phyloP scores from a whole-genome alignment of 129 eudicot genomes.

The Centaurea solstitialis region DNA sequence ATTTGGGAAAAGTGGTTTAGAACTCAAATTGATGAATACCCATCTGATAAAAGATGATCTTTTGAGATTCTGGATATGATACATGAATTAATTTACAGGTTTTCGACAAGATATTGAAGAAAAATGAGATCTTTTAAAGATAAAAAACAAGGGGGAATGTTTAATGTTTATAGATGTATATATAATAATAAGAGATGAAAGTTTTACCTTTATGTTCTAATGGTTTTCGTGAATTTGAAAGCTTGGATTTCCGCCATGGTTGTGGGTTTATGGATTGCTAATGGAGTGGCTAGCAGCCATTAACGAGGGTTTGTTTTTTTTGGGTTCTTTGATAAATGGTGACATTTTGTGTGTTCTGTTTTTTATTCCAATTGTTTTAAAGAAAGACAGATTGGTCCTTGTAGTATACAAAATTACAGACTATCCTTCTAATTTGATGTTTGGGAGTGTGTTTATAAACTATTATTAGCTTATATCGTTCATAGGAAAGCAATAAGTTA shows the following conservation, averaged over 20 bases:
- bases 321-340: background rate
- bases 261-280: background rate
- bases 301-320: slow-evolving; percentile 30
- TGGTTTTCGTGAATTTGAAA: slow-evolving; percentile 6
- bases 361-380: background rate
- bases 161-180: background rate
- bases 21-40: slow-evolving; percentile 14
- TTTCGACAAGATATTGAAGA: slow-evolving; percentile 16
- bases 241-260: slow-evolving; percentile 22
- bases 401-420: background rate
- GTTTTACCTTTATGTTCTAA: slow-evolving; percentile 22
- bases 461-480: no score
- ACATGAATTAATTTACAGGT: slow-evolving; percentile 21
- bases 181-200: slow-evolving; percentile 1
- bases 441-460: no score
- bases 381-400: background rate
- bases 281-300: slow-evolving; percentile 26
- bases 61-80: slow-evolving; percentile 18
- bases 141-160: no score
- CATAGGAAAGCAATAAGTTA: no score
- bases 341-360: background rate
- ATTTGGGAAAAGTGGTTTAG: slow-evolving; percentile 35
- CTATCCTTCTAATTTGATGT: no score
- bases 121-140: slow-evolving; percentile 2
- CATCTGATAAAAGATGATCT: slow-evolving; percentile 21